Percentiles rank a stretch among this genome's conserved stretches.
phyloP scores from a whole-genome alignment of 495 filamentous ascomycete genomes.

The Viridothelium virens region DNA sequence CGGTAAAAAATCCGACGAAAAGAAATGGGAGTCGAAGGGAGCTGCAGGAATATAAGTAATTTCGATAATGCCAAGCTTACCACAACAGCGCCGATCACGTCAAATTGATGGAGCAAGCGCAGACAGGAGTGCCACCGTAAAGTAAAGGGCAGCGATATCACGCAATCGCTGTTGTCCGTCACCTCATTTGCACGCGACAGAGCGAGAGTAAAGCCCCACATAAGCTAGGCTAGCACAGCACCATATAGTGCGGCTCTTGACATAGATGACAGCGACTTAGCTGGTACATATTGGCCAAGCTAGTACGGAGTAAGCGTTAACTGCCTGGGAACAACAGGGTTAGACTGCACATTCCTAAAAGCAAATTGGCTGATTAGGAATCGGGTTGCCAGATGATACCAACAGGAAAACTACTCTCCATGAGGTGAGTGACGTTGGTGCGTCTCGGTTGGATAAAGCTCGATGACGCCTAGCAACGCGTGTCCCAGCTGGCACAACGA shows the following conservation, averaged over 20 bases:
- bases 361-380: neutral
- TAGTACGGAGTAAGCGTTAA: neutral
- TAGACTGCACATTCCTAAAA: neutral
- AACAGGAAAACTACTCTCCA: neutral
- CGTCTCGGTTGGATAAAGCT: neutral
- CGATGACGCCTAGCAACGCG: neutral
- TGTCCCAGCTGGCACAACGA: neutral
- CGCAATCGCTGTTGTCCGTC: conserved; percentile 1
- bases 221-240: conserved; percentile 1
- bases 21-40: neutral
- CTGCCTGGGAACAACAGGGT: neutral
- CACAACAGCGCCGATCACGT: neutral
- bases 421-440: too few relatives aligned
- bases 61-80: neutral
- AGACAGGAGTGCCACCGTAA: neutral
- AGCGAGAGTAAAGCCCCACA: conserved; percentile 5
- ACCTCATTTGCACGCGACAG: conserved; percentile 3
- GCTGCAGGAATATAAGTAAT: neutral
- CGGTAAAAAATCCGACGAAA: neutral
- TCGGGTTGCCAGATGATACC: neutral
- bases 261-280: neutral
- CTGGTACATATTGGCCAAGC: neutral
- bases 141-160: neutral
- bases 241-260: conserved; percentile 4
- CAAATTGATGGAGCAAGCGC: neutral